Evolutionary conservation across 768 basidiomycete genomes (phyloP).

Genomic region (Mycena albidolilacea): DNA sequence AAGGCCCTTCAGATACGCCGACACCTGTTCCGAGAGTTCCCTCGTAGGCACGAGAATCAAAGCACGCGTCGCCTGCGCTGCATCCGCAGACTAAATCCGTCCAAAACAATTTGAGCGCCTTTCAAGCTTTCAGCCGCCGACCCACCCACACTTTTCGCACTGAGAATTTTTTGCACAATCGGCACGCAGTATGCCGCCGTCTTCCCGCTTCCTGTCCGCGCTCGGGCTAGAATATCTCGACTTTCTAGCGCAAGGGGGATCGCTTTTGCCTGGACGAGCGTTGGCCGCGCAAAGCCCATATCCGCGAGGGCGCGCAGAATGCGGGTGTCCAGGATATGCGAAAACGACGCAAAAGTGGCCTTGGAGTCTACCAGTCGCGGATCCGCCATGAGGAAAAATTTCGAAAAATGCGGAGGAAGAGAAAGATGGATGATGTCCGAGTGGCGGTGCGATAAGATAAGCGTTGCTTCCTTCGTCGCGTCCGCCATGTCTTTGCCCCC

Average conservation of each 20-base stretch:
- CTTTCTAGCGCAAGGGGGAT: constrained; percentile 94
- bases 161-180: constrained; percentile 88
- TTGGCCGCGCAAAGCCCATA: constrained; percentile 91
- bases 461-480: background rate
- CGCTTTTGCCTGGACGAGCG: constrained; percentile 91
- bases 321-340: constrained; percentile 86
- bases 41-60: constrained; percentile 91
- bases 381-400: constrained; percentile 56
- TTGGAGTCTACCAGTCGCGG: constrained; percentile 62
- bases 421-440: background rate
- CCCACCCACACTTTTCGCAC: constrained; percentile 79
- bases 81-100: constrained; percentile 52
- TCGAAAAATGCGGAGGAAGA: background rate
- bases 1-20: constrained; percentile 74
- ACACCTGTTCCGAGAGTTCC: constrained; percentile 94
- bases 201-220: constrained; percentile 97
- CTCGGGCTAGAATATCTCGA: constrained; percentile 92
- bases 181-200: constrained; percentile 97
- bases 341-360: constrained; percentile 72
- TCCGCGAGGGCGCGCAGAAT: constrained; percentile 92
- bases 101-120: constrained; percentile 17
- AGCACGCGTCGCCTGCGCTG: constrained; percentile 75
- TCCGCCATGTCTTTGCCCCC: constrained; percentile 82
- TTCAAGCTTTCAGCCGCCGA: background rate
- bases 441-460: background rate